These are phyloP conservation scores for Vickermania ingenoplastis DNA, from an alignment of 208 protist genomes.

Conservation along the genomic window DNA sequence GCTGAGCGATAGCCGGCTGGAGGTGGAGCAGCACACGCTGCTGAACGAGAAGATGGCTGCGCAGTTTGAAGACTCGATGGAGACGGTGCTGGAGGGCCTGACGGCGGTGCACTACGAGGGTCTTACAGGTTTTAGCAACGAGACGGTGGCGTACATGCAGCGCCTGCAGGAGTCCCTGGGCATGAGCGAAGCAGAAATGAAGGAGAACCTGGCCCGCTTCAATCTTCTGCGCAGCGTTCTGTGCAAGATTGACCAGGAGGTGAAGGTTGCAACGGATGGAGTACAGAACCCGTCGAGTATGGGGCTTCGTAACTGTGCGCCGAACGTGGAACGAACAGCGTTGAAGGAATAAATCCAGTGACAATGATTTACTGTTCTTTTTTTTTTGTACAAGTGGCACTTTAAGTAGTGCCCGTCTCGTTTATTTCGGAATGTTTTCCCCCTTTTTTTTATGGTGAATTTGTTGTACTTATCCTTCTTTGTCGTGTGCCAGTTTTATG, in stretches of 20 bases:
- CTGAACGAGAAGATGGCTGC: not conserved
- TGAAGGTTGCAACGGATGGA: not conserved
- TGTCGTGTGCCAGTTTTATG: no score
- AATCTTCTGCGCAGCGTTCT: not conserved
- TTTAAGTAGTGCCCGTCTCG: not conserved
- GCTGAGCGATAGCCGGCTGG: slow-evolving; percentile 4
- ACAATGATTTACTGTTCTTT: not conserved
- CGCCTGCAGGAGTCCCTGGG: not conserved
- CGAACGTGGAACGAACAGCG: not conserved
- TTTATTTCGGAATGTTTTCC: no score
- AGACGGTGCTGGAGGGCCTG: slow-evolving; percentile 7
- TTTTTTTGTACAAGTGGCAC: not conserved
- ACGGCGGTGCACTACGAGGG: not conserved
- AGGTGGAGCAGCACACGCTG: not conserved
- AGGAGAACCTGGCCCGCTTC: not conserved
- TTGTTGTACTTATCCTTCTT: no score
- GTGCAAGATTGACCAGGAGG: not conserved
- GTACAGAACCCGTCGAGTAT: not conserved
- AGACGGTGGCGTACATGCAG: not conserved
- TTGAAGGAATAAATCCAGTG: not conserved
- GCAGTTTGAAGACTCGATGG: slow-evolving; percentile 5
- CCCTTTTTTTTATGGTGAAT: no score
- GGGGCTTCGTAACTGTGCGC: not conserved
- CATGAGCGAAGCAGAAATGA: slow-evolving; percentile 9
- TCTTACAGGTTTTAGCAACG: not conserved